phyloP scores from a whole-genome alignment of 768 basidiomycete species.

The Termitomyces sp. region DNA sequence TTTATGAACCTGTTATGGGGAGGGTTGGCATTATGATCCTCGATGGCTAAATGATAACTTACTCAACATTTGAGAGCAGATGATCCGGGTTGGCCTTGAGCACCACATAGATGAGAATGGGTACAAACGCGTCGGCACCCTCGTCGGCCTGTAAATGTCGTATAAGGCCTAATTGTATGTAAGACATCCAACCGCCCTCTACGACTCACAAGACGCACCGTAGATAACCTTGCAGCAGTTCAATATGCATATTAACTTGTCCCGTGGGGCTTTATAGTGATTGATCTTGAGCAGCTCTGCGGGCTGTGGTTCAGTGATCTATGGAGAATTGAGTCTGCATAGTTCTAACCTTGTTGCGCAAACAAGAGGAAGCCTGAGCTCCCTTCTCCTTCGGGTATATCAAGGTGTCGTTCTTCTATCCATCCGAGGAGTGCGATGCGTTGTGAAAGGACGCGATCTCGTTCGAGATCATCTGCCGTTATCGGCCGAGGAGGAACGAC shows the following conservation, averaged over 20 bases:
- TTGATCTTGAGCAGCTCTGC: slow-evolving; percentile 93
- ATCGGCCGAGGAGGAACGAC: slow-evolving; percentile 67
- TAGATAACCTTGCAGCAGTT: slow-evolving; percentile 99
- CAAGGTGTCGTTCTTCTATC: slow-evolving; percentile 85
- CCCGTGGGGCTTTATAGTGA: slow-evolving; percentile 97
- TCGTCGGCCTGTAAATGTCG: slow-evolving; percentile 81
- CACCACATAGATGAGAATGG: slow-evolving; percentile 90
- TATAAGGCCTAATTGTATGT: slow-evolving; percentile 61
- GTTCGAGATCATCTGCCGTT: slow-evolving; percentile 94
- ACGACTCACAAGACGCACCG: slow-evolving; percentile 47
- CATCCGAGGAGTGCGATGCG: slow-evolving; percentile 89
- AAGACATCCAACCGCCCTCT: neutral
- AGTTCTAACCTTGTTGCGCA: slow-evolving; percentile 70
- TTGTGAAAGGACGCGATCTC: slow-evolving; percentile 86
- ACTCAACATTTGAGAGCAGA: slow-evolving; percentile 95
- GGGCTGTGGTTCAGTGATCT: neutral
- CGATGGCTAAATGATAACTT: slow-evolving; percentile 19
- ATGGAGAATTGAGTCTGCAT: neutral
- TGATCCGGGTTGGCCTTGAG: slow-evolving; percentile 92
- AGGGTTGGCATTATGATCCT: neutral
- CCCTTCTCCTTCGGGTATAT: slow-evolving; percentile 75
- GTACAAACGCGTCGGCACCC: slow-evolving; percentile 92
- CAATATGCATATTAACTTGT: slow-evolving; percentile 95
- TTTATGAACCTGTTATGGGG: slow-evolving; percentile 78
- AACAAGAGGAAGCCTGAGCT: slow-evolving; percentile 82